Evolutionary conservation across 2,329 filamentous ascomycete genomes (phyloP), one percentile per base, ranked within the genome.

Genomic region (Cryphonectria parasitica): DNA sequence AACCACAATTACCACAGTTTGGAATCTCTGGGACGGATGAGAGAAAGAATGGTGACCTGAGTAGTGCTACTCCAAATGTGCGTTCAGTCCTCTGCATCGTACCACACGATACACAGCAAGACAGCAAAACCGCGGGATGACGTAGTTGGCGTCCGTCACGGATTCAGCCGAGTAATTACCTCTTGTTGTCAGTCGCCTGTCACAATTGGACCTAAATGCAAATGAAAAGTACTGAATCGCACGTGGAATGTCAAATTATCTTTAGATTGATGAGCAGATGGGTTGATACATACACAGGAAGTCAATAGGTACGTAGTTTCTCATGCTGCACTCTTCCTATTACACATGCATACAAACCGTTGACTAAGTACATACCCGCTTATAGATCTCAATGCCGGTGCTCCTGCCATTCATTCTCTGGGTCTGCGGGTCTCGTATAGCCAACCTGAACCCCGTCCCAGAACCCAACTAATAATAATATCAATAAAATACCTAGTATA

Each of bases 101-200:
- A 36, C 34, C 36, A 39, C 36, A 39, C 36, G 11, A 11, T 39
- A 41, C 36, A 63, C 2, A n/a, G 34, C 58, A 34, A 8, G 17
- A 36, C 31, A 36, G 8, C 25, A 8, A 36, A 31, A 22, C 43
- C 43, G 61, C 61, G 61, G 61, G 61, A 63, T 63, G 61, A 63
- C 61, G 61, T 63, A 39, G 36, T 22, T 43, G 61, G n/a, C 61
- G 61, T 39, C 36, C 61, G 61, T 63, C n/a, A 63, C 36, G 61
- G 61, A 62, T 62, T 25, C 10, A 25, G 61, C 61, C 61, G 34
- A 63, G 34, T 39, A 63, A 39, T 41, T 41, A 22, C 36, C 22
- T 39, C 36, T 25, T 28, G 22, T 62, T 62, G 25, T 36, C 34
- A 39, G 19, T 41, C 60, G 22, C 31, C 60, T 39, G 60, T 22